phyloP scores from a whole-genome alignment of 1,139 yeast species.

The Kurtzmaniella quercitrusa region DNA sequence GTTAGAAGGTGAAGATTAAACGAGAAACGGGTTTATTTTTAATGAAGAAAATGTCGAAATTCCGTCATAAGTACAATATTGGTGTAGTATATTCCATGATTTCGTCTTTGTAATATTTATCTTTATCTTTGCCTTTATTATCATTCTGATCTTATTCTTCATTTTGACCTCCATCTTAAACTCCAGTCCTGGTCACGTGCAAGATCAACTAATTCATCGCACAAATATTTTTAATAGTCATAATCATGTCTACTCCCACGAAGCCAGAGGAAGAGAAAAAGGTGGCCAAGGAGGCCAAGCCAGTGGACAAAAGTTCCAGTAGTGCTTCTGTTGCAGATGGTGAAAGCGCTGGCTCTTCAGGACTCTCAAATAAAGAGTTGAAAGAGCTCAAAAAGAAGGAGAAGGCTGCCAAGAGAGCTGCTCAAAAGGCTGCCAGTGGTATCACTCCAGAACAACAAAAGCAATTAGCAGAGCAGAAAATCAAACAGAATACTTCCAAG shows the following conservation, averaged over 20 bases:
- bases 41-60: not conserved
- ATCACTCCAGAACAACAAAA: slow-evolving; percentile 43
- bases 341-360: slow-evolving; percentile 13
- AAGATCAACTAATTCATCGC: not conserved
- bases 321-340: not conserved
- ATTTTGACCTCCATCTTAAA: no score
- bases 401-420: slow-evolving; percentile 85
- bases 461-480: slow-evolving; percentile 37
- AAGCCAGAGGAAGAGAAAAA: not conserved
- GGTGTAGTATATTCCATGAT: no score
- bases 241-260: not conserved
- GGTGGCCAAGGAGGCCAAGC: not conserved
- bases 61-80: no score
- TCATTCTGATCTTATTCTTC: no score
- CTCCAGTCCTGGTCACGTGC: not conserved
- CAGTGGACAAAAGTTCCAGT: not conserved
- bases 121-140: no score
- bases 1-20: slow-evolving; percentile 20
- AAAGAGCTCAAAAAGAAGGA: slow-evolving; percentile 86
- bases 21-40: slow-evolving; percentile 7
- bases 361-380: slow-evolving; percentile 72
- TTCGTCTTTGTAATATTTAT: no score
- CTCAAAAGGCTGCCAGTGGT: slow-evolving; percentile 54
- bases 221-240: not conserved
- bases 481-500: slow-evolving; percentile 32